Conservation (phyloP, 495 filamentous ascomycete genomes). For the Lasiosphaeria ovina region DNA sequence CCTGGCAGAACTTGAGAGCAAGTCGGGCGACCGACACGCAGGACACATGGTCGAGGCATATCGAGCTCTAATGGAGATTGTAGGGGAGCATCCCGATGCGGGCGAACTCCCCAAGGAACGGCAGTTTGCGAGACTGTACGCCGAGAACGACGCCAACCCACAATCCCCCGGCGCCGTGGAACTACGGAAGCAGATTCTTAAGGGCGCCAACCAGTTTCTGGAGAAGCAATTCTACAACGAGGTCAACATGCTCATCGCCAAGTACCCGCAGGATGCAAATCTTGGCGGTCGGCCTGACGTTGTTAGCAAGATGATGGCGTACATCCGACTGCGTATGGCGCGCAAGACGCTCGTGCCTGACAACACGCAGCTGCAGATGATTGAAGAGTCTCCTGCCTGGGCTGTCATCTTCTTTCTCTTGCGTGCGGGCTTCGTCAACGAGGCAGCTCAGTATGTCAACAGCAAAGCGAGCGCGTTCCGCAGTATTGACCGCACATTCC, state of each 20-base stretch:
- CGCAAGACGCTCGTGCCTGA: slow-evolving; percentile 80
- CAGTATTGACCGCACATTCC: slow-evolving; percentile 85
- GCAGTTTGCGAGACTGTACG: slow-evolving; percentile 70
- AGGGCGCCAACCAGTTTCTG: slow-evolving; percentile 71
- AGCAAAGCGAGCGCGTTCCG: slow-evolving; percentile 74
- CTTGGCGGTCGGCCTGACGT: slow-evolving; percentile 84
- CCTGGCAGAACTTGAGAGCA: slow-evolving; percentile 67
- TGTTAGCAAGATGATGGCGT: slow-evolving; percentile 87
- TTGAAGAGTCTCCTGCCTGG: slow-evolving; percentile 86
- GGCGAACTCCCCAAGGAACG: slow-evolving; percentile 64
- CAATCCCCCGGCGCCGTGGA: slow-evolving; percentile 58
- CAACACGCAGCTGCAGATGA: slow-evolving; percentile 65
- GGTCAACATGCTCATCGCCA: slow-evolving; percentile 70
- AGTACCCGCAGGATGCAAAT: slow-evolving; percentile 83
- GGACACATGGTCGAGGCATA: slow-evolving; percentile 75
- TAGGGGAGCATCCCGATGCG: slow-evolving; percentile 59
- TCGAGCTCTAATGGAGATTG: slow-evolving; percentile 70
- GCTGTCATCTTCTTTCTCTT: slow-evolving; percentile 91
- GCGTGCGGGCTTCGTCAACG: slow-evolving; percentile 74
- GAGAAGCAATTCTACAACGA: slow-evolving; percentile 72
- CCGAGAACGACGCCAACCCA: slow-evolving; percentile 57
- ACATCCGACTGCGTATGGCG: slow-evolving; percentile 71
- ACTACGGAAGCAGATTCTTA: slow-evolving; percentile 71
- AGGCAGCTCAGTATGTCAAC: slow-evolving; percentile 83
- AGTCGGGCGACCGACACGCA: slow-evolving; percentile 62